Evolutionary conservation across 2,329 filamentous ascomycete genomes (phyloP).

Genomic region (Alternaria alternata): DNA sequence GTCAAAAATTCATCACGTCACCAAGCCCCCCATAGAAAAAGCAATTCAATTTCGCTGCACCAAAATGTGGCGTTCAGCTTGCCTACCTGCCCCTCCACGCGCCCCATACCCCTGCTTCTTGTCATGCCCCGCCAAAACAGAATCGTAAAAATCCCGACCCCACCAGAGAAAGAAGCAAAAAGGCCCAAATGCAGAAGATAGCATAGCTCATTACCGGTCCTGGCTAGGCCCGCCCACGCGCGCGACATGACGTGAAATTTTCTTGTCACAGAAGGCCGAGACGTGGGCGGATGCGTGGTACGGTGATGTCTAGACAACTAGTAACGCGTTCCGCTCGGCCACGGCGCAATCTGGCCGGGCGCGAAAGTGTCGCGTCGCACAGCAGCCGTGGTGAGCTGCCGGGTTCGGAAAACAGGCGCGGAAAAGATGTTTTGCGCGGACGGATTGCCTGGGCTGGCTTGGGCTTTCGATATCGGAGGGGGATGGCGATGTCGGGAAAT

Average conservation of each 20-base stretch:
- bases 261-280: background rate
- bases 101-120: background rate
- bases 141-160: conserved; percentile 2
- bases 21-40: background rate
- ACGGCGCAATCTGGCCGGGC: background rate
- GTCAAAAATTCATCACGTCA: background rate
- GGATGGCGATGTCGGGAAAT: conserved; percentile 6
- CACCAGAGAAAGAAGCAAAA: conserved; percentile 5
- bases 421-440: background rate
- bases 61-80: background rate
- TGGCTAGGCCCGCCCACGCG: background rate
- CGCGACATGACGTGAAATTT: background rate
- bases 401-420: background rate
- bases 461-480: conserved; percentile 5
- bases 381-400: background rate
- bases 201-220: conserved; percentile 12
- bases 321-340: background rate
- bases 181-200: conserved; percentile 6
- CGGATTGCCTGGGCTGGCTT: background rate
- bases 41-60: background rate
- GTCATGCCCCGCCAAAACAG: background rate
- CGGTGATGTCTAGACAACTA: background rate
- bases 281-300: background rate
- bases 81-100: background rate
- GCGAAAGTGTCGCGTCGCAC: background rate